Evolutionary conservation across 2,329 filamentous ascomycete species (phyloP).

Genomic region (Coniella lustricola): DNA sequence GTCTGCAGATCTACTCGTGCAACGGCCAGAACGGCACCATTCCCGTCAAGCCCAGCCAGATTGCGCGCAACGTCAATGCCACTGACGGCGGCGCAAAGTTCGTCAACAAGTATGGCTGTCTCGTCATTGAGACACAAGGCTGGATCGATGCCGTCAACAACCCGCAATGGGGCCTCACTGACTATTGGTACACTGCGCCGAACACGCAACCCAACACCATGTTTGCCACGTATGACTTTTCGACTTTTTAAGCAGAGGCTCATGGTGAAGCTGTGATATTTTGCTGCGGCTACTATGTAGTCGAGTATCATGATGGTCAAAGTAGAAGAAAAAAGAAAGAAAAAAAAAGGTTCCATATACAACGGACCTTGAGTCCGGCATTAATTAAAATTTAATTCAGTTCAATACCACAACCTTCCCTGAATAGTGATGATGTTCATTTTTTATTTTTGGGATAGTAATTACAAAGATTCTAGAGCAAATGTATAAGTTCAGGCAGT

Average conservation of each 20-base stretch:
- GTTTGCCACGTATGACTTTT: conserved; percentile 10
- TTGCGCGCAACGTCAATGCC: conserved; percentile 1
- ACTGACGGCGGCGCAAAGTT: conserved; percentile 6
- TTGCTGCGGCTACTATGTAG: not conserved
- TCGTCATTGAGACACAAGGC: conserved; percentile 11
- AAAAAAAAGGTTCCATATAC: too few relatives aligned
- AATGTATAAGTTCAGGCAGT: too few relatives aligned
- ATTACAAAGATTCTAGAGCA: too few relatives aligned
- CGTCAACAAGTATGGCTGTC: conserved; percentile 9
- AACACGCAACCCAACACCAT: conserved; percentile 6
- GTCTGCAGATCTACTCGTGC: conserved; percentile 11
- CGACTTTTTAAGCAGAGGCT: not conserved
- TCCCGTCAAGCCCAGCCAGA: conserved; percentile 10
- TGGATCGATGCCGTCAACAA: conserved; percentile 11
- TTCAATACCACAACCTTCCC: too few relatives aligned
- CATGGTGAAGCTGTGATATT: too few relatives aligned
- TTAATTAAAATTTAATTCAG: too few relatives aligned
- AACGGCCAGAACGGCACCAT: conserved; percentile 12
- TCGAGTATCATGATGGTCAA: not conserved
- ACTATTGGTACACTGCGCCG: conserved; percentile 8
- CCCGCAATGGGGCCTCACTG: conserved; percentile 7
- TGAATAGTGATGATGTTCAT: too few relatives aligned
- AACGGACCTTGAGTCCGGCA: too few relatives aligned
- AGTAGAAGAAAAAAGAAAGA: not conserved
- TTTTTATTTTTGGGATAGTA: too few relatives aligned